Conservation (phyloP, 2,329 filamentous ascomycete genomes). For the Neofusicoccum umdonicola region DNA sequence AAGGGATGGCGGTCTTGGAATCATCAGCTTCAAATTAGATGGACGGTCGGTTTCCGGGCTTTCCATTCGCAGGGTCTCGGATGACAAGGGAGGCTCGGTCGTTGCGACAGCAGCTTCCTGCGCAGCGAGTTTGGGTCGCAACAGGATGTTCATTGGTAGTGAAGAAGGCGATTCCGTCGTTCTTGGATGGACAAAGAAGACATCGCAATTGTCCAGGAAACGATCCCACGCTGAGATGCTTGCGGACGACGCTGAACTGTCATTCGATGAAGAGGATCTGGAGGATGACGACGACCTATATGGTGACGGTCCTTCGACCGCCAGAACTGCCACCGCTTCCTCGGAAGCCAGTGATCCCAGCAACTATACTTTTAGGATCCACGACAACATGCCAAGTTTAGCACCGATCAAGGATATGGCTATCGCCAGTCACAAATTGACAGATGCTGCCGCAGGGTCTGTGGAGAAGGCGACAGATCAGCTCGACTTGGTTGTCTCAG, state of each 20-base stretch:
- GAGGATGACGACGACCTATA: slow-evolving; percentile 62
- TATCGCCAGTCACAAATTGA: slow-evolving; percentile 54
- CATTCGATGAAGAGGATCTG: slow-evolving; percentile 57
- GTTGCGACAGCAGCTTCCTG: slow-evolving; percentile 66
- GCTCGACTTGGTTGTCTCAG: slow-evolving; percentile 56
- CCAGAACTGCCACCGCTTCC: slow-evolving; percentile 37
- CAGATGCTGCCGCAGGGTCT: slow-evolving; percentile 21
- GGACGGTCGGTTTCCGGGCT: slow-evolving; percentile 89
- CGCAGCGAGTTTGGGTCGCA: slow-evolving; percentile 65
- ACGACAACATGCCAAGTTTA: slow-evolving; percentile 74
- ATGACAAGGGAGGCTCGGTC: slow-evolving; percentile 62
- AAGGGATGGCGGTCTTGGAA: slow-evolving; percentile 68
- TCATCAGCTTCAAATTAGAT: slow-evolving; percentile 81
- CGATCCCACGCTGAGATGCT: slow-evolving; percentile 62
- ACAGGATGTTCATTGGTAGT: slow-evolving; percentile 78
- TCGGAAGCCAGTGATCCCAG: slow-evolving; percentile 52
- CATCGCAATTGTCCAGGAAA: slow-evolving; percentile 60
- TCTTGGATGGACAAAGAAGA: slow-evolving; percentile 73
- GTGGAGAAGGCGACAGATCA: slow-evolving; percentile 12
- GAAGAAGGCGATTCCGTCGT: slow-evolving; percentile 79
- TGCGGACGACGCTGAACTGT: slow-evolving; percentile 46
- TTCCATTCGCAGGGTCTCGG: slow-evolving; percentile 63
- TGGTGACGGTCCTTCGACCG: slow-evolving; percentile 50
- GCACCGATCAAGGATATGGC: slow-evolving; percentile 76
- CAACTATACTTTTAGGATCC: slow-evolving; percentile 70